Conservation (phyloP, 768 basidiomycete genomes). For the Suillus sp. region DNA sequence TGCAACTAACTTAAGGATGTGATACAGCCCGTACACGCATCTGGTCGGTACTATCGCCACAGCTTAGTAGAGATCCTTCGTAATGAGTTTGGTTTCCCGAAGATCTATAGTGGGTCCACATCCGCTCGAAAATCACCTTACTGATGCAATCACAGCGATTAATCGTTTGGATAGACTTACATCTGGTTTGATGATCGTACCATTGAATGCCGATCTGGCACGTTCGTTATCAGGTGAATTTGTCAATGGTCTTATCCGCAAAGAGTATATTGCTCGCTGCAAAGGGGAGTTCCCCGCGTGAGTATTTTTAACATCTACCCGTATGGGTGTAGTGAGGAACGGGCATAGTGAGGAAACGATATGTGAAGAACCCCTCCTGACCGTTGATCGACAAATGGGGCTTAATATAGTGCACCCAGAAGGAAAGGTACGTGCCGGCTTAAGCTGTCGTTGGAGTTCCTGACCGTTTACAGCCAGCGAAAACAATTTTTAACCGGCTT, state of each 20-base stretch:
- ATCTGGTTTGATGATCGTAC: conserved; percentile 93
- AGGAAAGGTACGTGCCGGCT: conserved; percentile 55
- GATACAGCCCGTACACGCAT: conserved; percentile 84
- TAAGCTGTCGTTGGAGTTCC: neutral
- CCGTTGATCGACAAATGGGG: conserved; percentile 95
- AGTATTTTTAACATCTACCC: conserved; percentile 32
- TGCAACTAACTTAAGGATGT: conserved; percentile 8
- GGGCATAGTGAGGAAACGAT: conserved; percentile 67
- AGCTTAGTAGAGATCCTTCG: conserved; percentile 86
- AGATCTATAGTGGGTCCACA: conserved; percentile 73
- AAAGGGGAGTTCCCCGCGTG: conserved; percentile 85
- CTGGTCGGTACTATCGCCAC: conserved; percentile 88
- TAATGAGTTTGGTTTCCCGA: conserved; percentile 78
- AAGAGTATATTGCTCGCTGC: conserved; percentile 91
- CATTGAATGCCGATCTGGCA: conserved; percentile 70
- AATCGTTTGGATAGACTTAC: conserved; percentile 95
- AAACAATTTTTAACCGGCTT: conserved; percentile 84
- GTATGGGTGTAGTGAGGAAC: neutral
- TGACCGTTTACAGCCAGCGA: conserved; percentile 60
- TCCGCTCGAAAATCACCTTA: conserved; percentile 3
- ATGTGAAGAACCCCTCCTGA: conserved; percentile 85
- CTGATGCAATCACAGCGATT: conserved; percentile 56
- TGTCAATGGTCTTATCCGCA: conserved; percentile 74
- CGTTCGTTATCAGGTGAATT: conserved; percentile 79
- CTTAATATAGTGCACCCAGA: conserved; percentile 94